phyloP scores from a whole-genome alignment of 2,329 filamentous ascomycete genomes.

The Allantophomopsis cytisporea region DNA sequence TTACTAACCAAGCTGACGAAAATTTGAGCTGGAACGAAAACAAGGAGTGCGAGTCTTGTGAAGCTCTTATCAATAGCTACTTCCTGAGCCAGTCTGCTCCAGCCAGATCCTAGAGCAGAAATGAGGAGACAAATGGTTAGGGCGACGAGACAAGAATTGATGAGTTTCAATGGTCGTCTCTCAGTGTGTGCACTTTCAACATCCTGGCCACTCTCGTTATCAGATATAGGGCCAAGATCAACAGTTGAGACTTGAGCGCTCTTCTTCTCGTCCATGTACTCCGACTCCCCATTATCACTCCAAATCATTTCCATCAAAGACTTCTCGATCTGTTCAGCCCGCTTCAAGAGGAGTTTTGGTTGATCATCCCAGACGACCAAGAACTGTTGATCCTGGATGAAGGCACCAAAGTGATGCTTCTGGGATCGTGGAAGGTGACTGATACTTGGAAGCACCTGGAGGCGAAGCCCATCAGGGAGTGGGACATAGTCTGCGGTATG shows the following conservation, averaged over 20 bases:
- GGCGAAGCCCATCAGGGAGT: conserved; percentile 38
- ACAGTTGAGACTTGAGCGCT: conserved; percentile 11
- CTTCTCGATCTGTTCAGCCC: conserved; percentile 35
- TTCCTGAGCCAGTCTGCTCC: conserved; percentile 38
- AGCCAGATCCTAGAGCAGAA: conserved; percentile 40
- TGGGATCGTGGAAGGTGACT: conserved; percentile 41
- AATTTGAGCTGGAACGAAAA: conserved; percentile 36
- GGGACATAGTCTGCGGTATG: conserved; percentile 40
- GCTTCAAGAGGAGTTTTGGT: conserved; percentile 36
- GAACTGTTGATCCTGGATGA: conserved; percentile 41
- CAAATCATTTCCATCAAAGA: conserved; percentile 46
- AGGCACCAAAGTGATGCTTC: conserved; percentile 54
- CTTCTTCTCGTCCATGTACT: conserved; percentile 26
- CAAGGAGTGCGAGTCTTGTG: conserved; percentile 36
- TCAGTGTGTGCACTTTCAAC: conserved; percentile 12
- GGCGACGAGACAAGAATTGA: conserved; percentile 37
- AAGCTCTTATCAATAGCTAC: conserved; percentile 37
- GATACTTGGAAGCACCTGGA: conserved; percentile 48
- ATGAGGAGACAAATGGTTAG: conserved; percentile 37
- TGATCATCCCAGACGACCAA: conserved; percentile 54
- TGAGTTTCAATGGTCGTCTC: conserved; percentile 35
- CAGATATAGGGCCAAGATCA: conserved; percentile 21
- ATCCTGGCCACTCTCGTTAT: conserved; percentile 22
- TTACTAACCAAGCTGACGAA: conserved; percentile 38
- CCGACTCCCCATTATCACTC: conserved; percentile 26